Base-by-base conservation (phyloP, 805 yeast genomes). In the Hemisphaericaspora nanyangensis region DNA sequence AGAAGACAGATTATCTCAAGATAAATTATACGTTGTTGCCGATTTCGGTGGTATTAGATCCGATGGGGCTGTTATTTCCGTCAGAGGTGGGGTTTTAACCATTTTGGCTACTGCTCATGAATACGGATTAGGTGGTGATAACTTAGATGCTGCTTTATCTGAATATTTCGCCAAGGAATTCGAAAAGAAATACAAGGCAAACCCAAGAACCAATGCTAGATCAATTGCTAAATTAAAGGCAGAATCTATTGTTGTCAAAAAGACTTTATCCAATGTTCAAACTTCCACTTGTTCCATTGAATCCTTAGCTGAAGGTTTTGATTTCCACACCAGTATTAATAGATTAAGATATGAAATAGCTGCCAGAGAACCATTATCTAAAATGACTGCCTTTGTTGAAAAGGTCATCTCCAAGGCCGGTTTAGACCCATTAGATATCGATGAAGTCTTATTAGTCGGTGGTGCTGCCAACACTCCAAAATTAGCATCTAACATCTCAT, bases 31-130 rank as follows among this genome's bases (percentile, higher is more conserved):
- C 56, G 95, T 88, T 35, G 96, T 93, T 51, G 95, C 95, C 39
- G 99, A 93, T 65, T 86, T 93, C 55, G 99, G 99, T 62, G 97
- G 96, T 58, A 76, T 89, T 13, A 54, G 98, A 68, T 82, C 95
- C 30, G 98, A 93, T 60, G 96, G 90, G 46, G 96, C 98, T 43
- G 90, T 93, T 37, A 71, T 93, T 54, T 81, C 97, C 29, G 85
- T 83, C 38, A 82, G 97, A 72, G 96, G 96, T 48, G 99, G 99
- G 55, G 78, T 93, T 50, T 75, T 86, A 68, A 91, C 99, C 40
- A 72, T 88, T 34, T 73, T 93, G 52, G 83, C 95, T 44, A 87
- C 96, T 49, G 79, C 80, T 43, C 95, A 89, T 58, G 85, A 86
- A 61, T 72, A 71, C 52, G 80, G 77, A 39, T 76, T 93, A 45